A percentile compares a stretch with the other conserved stretches of the same genome.
Evolutionary conservation across 257 asterid species (phyloP).

Genomic region (Solanum verrucosum): DNA sequence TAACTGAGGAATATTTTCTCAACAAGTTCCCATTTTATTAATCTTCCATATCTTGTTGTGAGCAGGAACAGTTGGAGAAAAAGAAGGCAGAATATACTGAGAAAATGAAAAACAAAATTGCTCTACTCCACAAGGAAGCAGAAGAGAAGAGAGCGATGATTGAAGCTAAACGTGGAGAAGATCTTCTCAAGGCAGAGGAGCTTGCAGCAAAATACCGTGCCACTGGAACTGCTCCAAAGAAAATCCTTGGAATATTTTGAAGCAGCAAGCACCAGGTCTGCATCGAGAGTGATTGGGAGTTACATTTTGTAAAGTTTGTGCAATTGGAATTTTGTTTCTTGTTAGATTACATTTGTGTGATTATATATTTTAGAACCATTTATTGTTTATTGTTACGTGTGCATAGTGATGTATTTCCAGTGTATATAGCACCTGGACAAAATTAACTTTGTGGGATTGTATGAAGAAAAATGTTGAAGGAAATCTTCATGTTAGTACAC

Average conservation of each 20-base stretch:
- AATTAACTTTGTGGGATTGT: neutral
- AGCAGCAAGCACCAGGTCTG: constrained; percentile 13
- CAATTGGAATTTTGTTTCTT: constrained; percentile 12
- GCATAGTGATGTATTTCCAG: constrained; percentile 27
- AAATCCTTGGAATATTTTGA: constrained; percentile 67
- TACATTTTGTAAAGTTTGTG: constrained; percentile 27
- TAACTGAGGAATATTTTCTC: neutral
- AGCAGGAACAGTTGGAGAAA: constrained; percentile 72
- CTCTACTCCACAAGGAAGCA: constrained; percentile 61
- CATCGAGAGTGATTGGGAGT: constrained; percentile 6
- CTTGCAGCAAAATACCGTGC: constrained; percentile 74
- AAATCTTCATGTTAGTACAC: neutral
- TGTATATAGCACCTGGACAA: constrained; percentile 5
- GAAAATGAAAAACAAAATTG: constrained; percentile 71
- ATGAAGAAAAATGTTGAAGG: neutral
- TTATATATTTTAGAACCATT: constrained; percentile 23
- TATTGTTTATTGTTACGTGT: constrained; percentile 27
- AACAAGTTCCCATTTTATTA: neutral
- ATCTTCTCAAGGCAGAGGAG: constrained; percentile 88
- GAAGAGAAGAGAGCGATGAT: constrained; percentile 71
- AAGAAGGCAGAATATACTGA: constrained; percentile 68
- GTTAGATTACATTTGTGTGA: constrained; percentile 25
- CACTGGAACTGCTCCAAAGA: constrained; percentile 86
- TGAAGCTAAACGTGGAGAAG: constrained; percentile 83
- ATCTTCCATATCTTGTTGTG: neutral